These are phyloP conservation scores for Annulohypoxylon bovei DNA, from an alignment of 495 filamentous ascomycete species.

Conservation along the genomic window DNA sequence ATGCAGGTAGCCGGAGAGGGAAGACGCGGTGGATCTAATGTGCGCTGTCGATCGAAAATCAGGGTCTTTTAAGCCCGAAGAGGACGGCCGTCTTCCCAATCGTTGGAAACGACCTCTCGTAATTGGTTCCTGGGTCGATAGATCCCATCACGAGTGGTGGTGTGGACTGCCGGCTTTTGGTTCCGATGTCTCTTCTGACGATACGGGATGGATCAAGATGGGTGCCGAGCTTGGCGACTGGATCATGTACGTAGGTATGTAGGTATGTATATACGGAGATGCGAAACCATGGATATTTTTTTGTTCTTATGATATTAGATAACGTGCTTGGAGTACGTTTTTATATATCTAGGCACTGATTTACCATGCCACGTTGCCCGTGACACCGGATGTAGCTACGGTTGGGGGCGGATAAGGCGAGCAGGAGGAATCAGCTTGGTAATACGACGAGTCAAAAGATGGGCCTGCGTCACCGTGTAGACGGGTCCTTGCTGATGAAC, in stretches of 20 bases:
- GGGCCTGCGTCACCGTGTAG: constrained; percentile 22
- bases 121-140: constrained; percentile 24
- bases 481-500: constrained; percentile 39
- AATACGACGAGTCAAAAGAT: constrained; percentile 26
- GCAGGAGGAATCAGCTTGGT: constrained; percentile 20
- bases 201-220: constrained; percentile 17
- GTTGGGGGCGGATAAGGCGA: constrained; percentile 29
- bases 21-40: constrained; percentile 21
- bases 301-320: constrained; percentile 15
- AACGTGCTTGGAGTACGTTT: constrained; percentile 14
- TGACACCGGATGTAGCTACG: constrained; percentile 9
- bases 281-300: constrained; percentile 9
- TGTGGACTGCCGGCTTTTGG: constrained; percentile 25
- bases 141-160: constrained; percentile 11
- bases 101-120: constrained; percentile 1
- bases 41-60: constrained; percentile 32
- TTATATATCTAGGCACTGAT: constrained; percentile 25
- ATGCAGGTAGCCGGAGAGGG: constrained; percentile 34
- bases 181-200: constrained; percentile 16
- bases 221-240: constrained; percentile 34
- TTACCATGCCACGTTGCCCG: constrained; percentile 28
- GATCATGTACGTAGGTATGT: constrained; percentile 5
- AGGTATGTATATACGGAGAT: constrained; percentile 14
- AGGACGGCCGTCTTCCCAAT: background rate
- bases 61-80: constrained; percentile 24